Evolutionary conservation across 805 yeast genomes (phyloP), one percentile per base, ranked within the genome.

Genomic region (Lachancea lanzarotensis): DNA sequence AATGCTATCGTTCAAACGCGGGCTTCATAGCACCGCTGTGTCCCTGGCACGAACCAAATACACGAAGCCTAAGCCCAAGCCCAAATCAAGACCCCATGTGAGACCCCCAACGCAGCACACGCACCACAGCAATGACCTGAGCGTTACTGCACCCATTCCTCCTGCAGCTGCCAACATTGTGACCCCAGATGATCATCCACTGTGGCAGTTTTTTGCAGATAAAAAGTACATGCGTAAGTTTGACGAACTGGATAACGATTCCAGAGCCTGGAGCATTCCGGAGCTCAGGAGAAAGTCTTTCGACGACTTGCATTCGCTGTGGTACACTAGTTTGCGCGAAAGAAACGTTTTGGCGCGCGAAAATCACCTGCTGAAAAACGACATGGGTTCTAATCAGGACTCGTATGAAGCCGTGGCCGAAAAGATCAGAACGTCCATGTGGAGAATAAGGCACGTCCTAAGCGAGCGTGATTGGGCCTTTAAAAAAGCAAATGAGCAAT

Each of bases 241-340:
- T 2, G 76, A 72, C 2, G 85, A 81, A 18, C 56, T 79, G 25
- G 70, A 75, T 41, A 60, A 64, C 25, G 67, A 70, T 9, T 81
- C 93, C 13, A 75, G 95, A 55, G 70, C 93, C 3, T 93, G 98
- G 98, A 68, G 83, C 5, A 73, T 89, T 43, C 83, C 88, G 3
- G 98, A 91, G 62, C 75, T 93, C 55, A 80, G 98, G 63, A 76
- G 95, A 50, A 93, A 93, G 65, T 79, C 87, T 15, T 93, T 89
- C 59, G 93, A 89, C 34, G 98, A 93, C 61, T 70, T 93, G 55
- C 98, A 93, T 65, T 76, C 80, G 31, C 71, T 93, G 56, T 93
- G 98, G 98, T 91, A 87, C 63, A 74, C 83, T 36, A 79, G 90
- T 53, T 67, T 91, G 52, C 84, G 79, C 60, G 96, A 93, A 65